Evolutionary conservation across 208 protist species (phyloP).

Genomic region (Leishmania aethiopica): DNA sequence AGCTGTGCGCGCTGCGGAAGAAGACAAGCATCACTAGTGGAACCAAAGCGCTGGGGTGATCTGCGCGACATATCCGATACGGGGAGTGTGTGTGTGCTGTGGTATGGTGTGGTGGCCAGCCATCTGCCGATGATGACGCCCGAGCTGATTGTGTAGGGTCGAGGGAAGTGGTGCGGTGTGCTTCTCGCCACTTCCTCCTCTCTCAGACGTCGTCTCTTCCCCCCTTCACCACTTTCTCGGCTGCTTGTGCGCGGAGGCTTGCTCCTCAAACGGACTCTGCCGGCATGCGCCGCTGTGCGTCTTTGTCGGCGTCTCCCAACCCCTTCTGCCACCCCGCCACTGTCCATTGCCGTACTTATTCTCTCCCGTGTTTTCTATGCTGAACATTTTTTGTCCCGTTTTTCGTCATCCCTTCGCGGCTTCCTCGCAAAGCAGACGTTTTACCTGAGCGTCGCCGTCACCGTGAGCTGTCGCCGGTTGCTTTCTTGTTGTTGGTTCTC

Average conservation of each 20-base stretch:
- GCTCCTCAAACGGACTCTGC: background rate
- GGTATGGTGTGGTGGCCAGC: no score
- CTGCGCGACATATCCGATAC: no score
- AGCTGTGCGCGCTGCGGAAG: no score
- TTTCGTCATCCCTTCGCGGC: background rate
- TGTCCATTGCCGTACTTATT: background rate
- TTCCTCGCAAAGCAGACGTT: background rate
- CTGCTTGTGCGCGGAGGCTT: background rate
- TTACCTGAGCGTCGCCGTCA: background rate
- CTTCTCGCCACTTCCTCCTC: slow-evolving; percentile 10
- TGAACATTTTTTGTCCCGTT: background rate
- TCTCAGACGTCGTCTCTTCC: background rate
- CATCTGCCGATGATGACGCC: no score
- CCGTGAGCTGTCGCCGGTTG: background rate
- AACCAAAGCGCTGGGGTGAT: no score
- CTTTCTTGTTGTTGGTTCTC: background rate
- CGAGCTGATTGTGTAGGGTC: no score
- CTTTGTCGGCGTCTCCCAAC: background rate
- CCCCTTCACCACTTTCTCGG: background rate
- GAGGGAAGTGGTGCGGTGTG: background rate
- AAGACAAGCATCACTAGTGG: no score
- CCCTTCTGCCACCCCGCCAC: no score
- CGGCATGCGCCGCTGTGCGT: no score
- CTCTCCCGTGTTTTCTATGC: background rate
- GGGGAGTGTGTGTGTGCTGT: no score